Base-by-base conservation (phyloP, 139 green algal species). In the Nannochloris sp. region DNA sequence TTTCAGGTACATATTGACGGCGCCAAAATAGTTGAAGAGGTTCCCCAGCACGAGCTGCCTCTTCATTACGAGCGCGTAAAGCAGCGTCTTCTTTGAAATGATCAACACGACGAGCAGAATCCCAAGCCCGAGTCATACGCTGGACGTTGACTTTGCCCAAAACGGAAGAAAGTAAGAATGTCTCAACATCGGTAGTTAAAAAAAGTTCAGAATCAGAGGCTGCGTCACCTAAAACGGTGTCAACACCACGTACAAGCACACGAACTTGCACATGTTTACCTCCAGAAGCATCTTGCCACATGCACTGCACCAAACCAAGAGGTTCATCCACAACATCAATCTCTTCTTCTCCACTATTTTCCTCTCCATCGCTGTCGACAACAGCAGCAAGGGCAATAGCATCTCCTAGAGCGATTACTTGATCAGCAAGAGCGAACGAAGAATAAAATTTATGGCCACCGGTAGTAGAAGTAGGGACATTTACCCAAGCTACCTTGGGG, bases 201-300 rank as follows among this genome's bases (percentile, higher is more conserved):
- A 95, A 97, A 27, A 97, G 76, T 71, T 97, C 91, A 13, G 27
- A 48, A 3, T 88, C 76, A 1, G 70, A 72, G 7, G 83, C 92
- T 4, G 87, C 87, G 60, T 96, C 91, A 19, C 85, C 92, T 56
- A 97, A 81, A 54, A 97, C 83, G 12, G 92, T 97, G 37, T 94
- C 86, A 13, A 37, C 34, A 19, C 86, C 90, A 8, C 72, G 72
- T 38, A 85, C 65, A 66, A 97, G 38, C 38, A 80, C 34, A 4
- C 92, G 79, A 29, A 95, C 67, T 78, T 95, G 84, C 42, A 71
- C 63, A 37, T 71, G 31, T 61, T 70, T 81, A 9, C 31, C 47
- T 32, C 51, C 57, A 64, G 53, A 32, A 51, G 19, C 24, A 15
- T n/a, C 38, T 73, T 92, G 61, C 72, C 75, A 91, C 67, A 95